Percentiles rank a stretch among this genome's conserved stretches.
Evolutionary conservation across 495 filamentous ascomycete species (phyloP).

Genomic region (Penicillium ochrochloron): DNA sequence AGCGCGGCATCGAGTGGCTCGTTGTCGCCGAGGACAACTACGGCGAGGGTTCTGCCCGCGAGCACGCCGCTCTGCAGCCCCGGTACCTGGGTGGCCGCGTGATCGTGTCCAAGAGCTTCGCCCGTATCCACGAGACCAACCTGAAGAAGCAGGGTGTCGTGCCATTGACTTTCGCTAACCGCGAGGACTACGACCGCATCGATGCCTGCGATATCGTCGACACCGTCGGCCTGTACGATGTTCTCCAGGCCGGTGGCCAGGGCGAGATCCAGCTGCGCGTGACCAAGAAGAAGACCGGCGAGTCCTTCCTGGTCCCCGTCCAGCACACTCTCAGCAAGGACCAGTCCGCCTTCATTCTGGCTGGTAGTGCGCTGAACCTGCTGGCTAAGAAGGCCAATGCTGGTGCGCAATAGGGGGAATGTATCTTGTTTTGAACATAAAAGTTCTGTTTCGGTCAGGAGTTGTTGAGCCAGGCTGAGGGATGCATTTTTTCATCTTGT

Average conservation of each 20-base stretch:
- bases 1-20: slow-evolving; percentile 71
- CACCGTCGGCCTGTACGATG: slow-evolving; percentile 81
- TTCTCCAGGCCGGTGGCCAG: slow-evolving; percentile 75
- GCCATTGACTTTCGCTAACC: slow-evolving; percentile 84
- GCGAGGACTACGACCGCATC: slow-evolving; percentile 84
- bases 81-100: slow-evolving; percentile 87
- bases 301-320: slow-evolving; percentile 52
- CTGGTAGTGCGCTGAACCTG: slow-evolving; percentile 92
- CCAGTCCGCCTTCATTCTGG: slow-evolving; percentile 88
- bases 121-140: slow-evolving; percentile 98
- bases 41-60: slow-evolving; percentile 91
- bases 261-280: slow-evolving; percentile 76
- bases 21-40: slow-evolving; percentile 98
- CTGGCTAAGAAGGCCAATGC: slow-evolving; percentile 60
- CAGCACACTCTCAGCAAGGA: slow-evolving; percentile 82
- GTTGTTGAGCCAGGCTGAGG: slow-evolving; percentile 26
- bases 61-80: slow-evolving; percentile 97
- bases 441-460: slow-evolving; percentile 30
- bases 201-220: slow-evolving; percentile 78
- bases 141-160: slow-evolving; percentile 99
- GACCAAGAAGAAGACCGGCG: slow-evolving; percentile 62
- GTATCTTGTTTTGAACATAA: slow-evolving; percentile 11
- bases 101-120: slow-evolving; percentile 90
- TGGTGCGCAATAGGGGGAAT: slow-evolving; percentile 16
- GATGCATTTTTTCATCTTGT: slow-evolving; percentile 18